Percentiles rank a stretch among this genome's conserved stretches.
Conservation (phyloP, 2,329 filamentous ascomycete species). For the Phaeosphaeria sp. region DNA sequence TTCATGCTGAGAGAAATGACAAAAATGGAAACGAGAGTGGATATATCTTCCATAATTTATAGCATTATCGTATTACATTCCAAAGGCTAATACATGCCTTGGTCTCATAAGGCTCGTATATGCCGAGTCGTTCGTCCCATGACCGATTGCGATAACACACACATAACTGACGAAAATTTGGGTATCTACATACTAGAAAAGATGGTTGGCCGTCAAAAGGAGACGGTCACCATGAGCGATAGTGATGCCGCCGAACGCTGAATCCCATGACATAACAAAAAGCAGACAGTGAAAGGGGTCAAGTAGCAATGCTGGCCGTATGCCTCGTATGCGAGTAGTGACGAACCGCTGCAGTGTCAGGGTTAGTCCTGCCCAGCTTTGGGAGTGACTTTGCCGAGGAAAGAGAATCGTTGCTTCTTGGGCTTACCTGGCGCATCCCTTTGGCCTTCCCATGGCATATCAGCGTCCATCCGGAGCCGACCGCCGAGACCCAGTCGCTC, state of each 20-base stretch:
- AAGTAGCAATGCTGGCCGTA: not conserved
- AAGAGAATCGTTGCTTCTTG: slow-evolving; percentile 35
- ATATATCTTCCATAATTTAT: not conserved
- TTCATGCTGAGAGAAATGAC: not conserved
- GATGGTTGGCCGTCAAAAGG: not conserved
- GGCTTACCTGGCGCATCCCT: slow-evolving; percentile 30
- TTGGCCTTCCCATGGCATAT: slow-evolving; percentile 40
- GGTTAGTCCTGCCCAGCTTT: not conserved
- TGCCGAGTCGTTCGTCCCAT: not conserved
- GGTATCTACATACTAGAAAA: not conserved
- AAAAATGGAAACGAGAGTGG: not conserved
- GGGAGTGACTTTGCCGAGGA: not conserved
- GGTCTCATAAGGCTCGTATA: not conserved
- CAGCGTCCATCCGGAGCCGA: slow-evolving; percentile 40
- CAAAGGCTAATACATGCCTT: not conserved
- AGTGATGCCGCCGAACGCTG: not conserved
- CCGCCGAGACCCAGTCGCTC: slow-evolving; percentile 48
- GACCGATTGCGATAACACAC: not conserved
- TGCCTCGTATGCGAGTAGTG: not conserved
- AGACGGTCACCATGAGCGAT: not conserved
- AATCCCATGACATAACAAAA: not conserved
- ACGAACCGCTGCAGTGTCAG: not conserved
- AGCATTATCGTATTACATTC: not conserved
- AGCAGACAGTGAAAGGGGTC: not conserved
- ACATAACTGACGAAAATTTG: not conserved